A percentile compares a stretch with the other conserved stretches of the same genome.
Evolutionary conservation across 768 basidiomycete species (phyloP).

Genomic region (Podaxis carcinomalis): DNA sequence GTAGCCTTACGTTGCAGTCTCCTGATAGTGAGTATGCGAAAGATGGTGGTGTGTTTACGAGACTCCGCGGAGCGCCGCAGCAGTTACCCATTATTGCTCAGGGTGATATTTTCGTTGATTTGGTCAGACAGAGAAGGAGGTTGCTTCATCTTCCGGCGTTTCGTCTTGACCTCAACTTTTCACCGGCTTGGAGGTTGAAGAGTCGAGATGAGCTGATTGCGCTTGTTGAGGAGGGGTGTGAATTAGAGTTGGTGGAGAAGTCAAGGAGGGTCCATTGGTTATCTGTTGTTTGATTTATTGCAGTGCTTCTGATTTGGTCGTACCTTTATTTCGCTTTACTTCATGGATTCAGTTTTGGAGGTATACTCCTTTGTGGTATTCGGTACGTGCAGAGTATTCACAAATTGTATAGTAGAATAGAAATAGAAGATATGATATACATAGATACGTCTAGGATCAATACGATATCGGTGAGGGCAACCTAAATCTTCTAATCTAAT

Average conservation of each 20-base stretch:
- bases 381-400: not conserved
- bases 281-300: not conserved
- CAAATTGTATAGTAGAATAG: not conserved
- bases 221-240: not conserved
- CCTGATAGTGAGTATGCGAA: not conserved
- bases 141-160: not conserved
- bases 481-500: too few species aligned
- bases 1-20: not conserved
- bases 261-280: not conserved
- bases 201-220: not conserved
- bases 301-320: not conserved
- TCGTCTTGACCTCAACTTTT: not conserved
- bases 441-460: too few species aligned
- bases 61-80: slow-evolving; percentile 2
- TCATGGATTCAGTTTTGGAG: not conserved
- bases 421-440: too few species aligned
- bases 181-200: not conserved
- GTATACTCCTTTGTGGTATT: not conserved
- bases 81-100: not conserved
- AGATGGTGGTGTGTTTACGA: not conserved
- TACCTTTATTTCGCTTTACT: not conserved
- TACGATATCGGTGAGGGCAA: too few species aligned
- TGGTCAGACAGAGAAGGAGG: not conserved
- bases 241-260: not conserved
- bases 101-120: not conserved